Evolutionary conservation across 495 filamentous ascomycete genomes (phyloP).

Genomic region (Aspergillus haitiensis): DNA sequence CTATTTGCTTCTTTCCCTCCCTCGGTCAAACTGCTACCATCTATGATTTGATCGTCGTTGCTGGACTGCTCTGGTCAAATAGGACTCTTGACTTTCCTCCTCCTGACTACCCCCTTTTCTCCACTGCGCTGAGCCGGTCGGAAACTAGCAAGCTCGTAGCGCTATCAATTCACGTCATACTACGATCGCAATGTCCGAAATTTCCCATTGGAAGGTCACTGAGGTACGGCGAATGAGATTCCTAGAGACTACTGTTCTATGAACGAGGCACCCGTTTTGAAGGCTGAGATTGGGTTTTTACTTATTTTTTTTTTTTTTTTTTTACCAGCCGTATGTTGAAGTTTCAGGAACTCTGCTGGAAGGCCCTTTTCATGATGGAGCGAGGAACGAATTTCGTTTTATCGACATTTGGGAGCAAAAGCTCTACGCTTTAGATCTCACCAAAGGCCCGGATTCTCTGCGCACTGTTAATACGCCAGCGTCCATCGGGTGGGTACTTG

Average conservation of each 20-base stretch:
- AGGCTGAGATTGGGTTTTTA: conserved; percentile 16
- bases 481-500: conserved; percentile 54
- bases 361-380: conserved; percentile 75
- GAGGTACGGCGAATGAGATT: conserved; percentile 33
- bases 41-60: conserved; percentile 4
- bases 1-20: background rate
- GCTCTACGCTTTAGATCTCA: conserved; percentile 72
- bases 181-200: conserved; percentile 31
- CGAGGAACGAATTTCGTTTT: conserved; percentile 73
- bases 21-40: background rate
- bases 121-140: background rate
- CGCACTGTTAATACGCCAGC: conserved; percentile 64
- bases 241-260: conserved; percentile 5
- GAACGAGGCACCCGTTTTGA: background rate
- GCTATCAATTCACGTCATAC: background rate
- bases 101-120: no score
- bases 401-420: conserved; percentile 83
- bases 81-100: no score
- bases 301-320: conserved; percentile 16
- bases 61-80: no score
- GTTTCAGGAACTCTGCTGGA: conserved; percentile 75
- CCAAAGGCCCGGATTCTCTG: conserved; percentile 61
- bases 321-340: conserved; percentile 67
- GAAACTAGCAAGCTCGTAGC: background rate
- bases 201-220: conserved; percentile 46